These are phyloP conservation scores for Lecanoromycetidae sp. DNA, from an alignment of 2,329 filamentous ascomycete genomes.

Conservation along the genomic window DNA sequence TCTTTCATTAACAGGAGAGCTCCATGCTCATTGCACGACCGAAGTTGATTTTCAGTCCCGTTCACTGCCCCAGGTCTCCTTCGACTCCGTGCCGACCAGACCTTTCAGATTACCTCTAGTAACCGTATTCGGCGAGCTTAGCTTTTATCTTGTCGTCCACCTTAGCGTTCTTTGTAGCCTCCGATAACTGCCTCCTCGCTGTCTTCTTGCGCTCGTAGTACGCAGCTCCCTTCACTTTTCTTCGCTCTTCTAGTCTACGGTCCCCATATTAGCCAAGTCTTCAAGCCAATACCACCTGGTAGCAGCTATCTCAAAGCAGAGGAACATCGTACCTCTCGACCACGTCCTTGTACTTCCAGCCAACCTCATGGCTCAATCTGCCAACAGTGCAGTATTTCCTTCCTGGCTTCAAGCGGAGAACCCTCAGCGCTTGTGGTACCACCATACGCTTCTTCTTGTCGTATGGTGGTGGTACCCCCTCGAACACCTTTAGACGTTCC, in stretches of 20 bases:
- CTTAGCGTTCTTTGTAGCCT: constrained; percentile 85
- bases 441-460: constrained; percentile 99
- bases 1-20: neutral
- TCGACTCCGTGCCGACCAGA: neutral
- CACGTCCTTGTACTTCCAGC: constrained; percentile 99
- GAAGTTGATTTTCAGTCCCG: neutral
- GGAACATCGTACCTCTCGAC: constrained; percentile 66
- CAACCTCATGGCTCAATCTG: constrained; percentile 94
- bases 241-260: constrained; percentile 88
- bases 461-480: constrained; percentile 97
- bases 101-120: constrained; percentile 51
- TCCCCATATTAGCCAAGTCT: constrained; percentile 20
- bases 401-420: constrained; percentile 93
- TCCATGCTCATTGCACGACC: constrained; percentile 4
- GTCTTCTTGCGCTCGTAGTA: constrained; percentile 99
- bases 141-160: constrained; percentile 76
- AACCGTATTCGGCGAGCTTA: constrained; percentile 81
- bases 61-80: neutral
- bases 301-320: too few relatives aligned
- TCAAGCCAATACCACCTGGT: constrained; percentile 11
- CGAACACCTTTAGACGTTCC: constrained; percentile 99
- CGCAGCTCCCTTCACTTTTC: constrained; percentile 97
- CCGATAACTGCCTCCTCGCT: constrained; percentile 74
- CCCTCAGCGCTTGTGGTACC: constrained; percentile 92
- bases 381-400: constrained; percentile 99